Conservation (phyloP, 768 basidiomycete genomes). For the Boletus tylopilopsis region DNA sequence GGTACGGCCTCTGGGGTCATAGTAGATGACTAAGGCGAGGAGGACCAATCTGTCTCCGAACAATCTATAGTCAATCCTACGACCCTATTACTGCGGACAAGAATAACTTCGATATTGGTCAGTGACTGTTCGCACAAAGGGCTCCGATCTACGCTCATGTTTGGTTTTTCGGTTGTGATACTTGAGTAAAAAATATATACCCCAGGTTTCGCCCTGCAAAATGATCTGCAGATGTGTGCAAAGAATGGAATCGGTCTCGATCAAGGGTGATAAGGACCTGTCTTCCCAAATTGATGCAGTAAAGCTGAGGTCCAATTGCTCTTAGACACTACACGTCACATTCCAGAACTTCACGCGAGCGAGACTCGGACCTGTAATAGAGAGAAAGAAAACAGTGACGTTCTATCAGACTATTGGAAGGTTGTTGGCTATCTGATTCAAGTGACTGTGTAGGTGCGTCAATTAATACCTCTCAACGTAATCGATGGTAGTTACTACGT, state of each 20-base stretch:
- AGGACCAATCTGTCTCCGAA: conserved; percentile 28
- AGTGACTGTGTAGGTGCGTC: conserved; percentile 24
- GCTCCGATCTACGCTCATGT: background rate
- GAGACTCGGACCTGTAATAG: conserved; percentile 32
- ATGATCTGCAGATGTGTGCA: conserved; percentile 34
- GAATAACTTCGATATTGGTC: conserved; percentile 35
- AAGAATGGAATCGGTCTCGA: conserved; percentile 27
- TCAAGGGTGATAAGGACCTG: conserved; percentile 32
- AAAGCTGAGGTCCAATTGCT: background rate
- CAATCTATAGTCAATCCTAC: conserved; percentile 25
- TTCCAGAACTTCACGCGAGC: conserved; percentile 19
- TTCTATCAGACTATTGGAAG: conserved; percentile 35
- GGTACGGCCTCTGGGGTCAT: conserved; percentile 11
- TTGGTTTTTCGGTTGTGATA: background rate
- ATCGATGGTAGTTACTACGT: conserved; percentile 36
- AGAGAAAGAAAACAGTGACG: conserved; percentile 25
- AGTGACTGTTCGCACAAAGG: background rate
- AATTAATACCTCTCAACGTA: conserved; percentile 38
- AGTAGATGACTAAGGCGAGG: too few species aligned
- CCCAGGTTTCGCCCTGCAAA: conserved; percentile 28
- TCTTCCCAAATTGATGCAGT: background rate
- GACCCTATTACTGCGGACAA: conserved; percentile 19
- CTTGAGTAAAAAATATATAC: conserved; percentile 34
- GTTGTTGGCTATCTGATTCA: background rate
- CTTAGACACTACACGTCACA: conserved; percentile 26